Base-by-base conservation (phyloP, 75 land plant genomes). In the Selaginella moellendorffii region DNA sequence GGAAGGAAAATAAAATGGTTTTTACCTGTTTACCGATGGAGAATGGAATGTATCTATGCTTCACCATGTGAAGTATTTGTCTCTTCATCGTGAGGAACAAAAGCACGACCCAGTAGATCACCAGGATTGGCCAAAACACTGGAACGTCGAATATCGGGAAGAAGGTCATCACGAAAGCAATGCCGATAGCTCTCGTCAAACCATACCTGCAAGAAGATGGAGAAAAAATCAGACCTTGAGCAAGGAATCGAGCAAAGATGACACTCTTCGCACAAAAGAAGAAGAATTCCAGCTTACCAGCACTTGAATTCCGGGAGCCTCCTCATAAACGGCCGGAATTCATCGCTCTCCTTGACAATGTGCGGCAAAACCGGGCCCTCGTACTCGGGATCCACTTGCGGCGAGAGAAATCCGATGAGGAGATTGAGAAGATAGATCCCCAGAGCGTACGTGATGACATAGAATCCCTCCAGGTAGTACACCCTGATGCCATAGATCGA, bases 361-460 rank as follows among this genome's bases (percentile, higher is more conserved):
- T n/a, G n/a, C 0, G 87, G 87, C 63, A 84, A 56, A 25, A 78
- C 63, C 26, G 87, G 72, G 64, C 80, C 90, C 60, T 86, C 90
- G 23, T 67, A 52, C 71, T 86, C 87, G 1, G 82, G 82, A 67
- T 86, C 90, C 26, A 75, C 82, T 66, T 81, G 69, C 8, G 87
- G 90, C 14, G 87, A 86, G 28, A 86, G 67, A 52, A 86, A 86
- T 19, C 87, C 90, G 51, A 86, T 86, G 59, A 86, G 66, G 66
- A 84, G 63, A 70, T 86, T 86, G 62, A 86, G 67, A 1, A 77
- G 51, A 63, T 86, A 86, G 54, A 86, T 86, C 24, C 90, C 90
- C 29, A 84, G 69, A 27, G 79, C 87, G 69, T 86, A 86, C 0
- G 87, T 63, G 24, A 86, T 70, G 56, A 86, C 72, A 70, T 86